Base-by-base conservation (phyloP, 2,329 filamentous ascomycete genomes). In the Curvularia spicifera region DNA sequence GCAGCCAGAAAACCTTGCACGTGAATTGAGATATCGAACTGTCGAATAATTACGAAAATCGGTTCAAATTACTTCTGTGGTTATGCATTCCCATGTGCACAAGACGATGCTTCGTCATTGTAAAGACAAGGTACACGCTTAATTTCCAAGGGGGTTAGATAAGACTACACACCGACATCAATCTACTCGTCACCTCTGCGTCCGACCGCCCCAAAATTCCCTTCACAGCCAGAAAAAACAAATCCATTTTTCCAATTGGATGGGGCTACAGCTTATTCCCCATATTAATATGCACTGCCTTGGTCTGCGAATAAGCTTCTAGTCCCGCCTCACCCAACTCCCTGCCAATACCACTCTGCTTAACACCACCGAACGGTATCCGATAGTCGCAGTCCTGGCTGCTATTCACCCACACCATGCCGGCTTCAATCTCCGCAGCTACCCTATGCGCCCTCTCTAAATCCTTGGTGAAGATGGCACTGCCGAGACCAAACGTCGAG, bases 401-500 rank as follows among this genome's bases (percentile, higher is more conserved):
- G 22, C 53, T 55, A 29, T 55, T 50, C n/a, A 55, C 53, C 46
- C 46, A 55, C 10, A 50, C 53, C 28, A 29, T 50, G 22, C 46
- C 53, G 5, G 46, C 26, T 18, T 50, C 53, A 13, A 55, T 55
- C 15, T 55, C 53, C 12, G 53, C 39, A n/a, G 53, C 53, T 4
- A 50, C 53, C 15, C 45, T 44, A 40, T 50, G 46, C n/a, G 53
- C 39, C 18, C 39, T 35, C 18, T 50, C 53, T 7, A 55, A 37
- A 10, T 55, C 46, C 22, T 39, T 43, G 26, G 53, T 55, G 28
- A 55, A 55, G 15, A 55, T 50, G 10, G 53, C 82, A 8, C 80
- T 80, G 18, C 81, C 83, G 3, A 85, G 77, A 28, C 83, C 58
- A 40, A 29, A 56, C 2, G 37, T 55, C 15, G 51, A 49, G 28